A percentile compares a stretch with the other conserved stretches of the same genome.
phyloP scores from a whole-genome alignment of 768 basidiomycete genomes.

The Rhodotorula paludigena region DNA sequence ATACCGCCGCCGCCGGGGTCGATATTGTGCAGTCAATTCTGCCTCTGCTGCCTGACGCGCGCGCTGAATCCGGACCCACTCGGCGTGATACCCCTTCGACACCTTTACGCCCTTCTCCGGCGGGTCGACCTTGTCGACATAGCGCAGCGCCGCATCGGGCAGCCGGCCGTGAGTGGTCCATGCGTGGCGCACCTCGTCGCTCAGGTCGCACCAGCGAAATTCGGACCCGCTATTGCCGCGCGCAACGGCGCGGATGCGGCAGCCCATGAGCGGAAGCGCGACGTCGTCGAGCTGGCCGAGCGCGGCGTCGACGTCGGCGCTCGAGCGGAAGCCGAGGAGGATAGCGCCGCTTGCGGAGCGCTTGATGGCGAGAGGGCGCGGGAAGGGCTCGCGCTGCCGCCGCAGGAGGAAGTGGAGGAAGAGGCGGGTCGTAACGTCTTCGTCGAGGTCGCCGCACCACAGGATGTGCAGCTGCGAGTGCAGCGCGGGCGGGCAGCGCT shows the following conservation, averaged over 20 bases:
- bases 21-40: too few relatives aligned
- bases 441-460: not conserved
- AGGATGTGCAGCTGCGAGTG: not conserved
- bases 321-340: not conserved
- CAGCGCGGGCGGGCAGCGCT: not conserved
- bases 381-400: not conserved
- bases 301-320: not conserved
- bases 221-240: not conserved
- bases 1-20: too few relatives aligned
- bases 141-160: not conserved
- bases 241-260: too few relatives aligned
- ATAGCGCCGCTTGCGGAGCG: not conserved
- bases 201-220: not conserved
- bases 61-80: not conserved
- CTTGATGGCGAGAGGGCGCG: not conserved
- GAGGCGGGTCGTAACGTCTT: not conserved
- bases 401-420: not conserved
- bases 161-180: not conserved
- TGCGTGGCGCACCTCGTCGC: not conserved
- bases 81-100: not conserved
- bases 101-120: not conserved
- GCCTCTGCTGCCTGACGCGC: too few relatives aligned
- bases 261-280: too few relatives aligned
- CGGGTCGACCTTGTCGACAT: not conserved
- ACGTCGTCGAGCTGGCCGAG: not conserved